phyloP scores from a whole-genome alignment of 805 yeast species.

The Lipomyces spencermartinsiae region DNA sequence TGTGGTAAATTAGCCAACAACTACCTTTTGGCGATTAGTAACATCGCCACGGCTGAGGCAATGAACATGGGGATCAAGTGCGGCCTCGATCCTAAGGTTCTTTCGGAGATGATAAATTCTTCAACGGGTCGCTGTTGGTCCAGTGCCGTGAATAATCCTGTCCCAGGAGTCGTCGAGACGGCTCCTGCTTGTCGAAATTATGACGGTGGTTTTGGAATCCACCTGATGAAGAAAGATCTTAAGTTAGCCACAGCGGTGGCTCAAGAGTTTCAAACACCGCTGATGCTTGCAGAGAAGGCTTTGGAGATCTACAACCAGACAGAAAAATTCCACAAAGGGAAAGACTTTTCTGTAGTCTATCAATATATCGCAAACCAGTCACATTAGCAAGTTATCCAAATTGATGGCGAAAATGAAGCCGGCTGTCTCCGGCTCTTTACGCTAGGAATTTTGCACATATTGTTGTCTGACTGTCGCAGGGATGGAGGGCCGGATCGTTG shows the following conservation, averaged over 20 bases:
- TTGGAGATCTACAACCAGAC: conserved; percentile 5
- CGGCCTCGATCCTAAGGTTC: conserved; percentile 11
- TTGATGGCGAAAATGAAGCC: not conserved
- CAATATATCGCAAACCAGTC: conserved; percentile 8
- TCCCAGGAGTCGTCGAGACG: not conserved
- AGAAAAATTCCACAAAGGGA: not conserved
- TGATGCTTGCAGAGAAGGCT: conserved; percentile 3
- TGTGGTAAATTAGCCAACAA: conserved; percentile 5
- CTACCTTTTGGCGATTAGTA: conserved; percentile 6
- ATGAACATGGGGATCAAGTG: conserved; percentile 10
- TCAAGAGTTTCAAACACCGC: not conserved
- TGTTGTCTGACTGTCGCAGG: not conserved
- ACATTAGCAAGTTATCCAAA: not conserved
- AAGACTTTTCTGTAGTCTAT: conserved; percentile 8
- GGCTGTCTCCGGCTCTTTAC: not conserved
- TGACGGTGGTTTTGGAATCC: conserved; percentile 9
- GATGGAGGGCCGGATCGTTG: not conserved
- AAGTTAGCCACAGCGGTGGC: conserved; percentile 4
- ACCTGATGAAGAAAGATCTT: conserved; percentile 8
- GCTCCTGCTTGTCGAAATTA: conserved; percentile 6
- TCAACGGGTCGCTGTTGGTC: conserved; percentile 10
- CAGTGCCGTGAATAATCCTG: conserved; percentile 11
- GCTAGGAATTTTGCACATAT: not conserved
- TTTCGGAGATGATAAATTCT: conserved; percentile 10
- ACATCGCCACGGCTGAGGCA: conserved; percentile 10